Base-by-base conservation (phyloP, 495 filamentous ascomycete species). In the Tuber brumale region DNA sequence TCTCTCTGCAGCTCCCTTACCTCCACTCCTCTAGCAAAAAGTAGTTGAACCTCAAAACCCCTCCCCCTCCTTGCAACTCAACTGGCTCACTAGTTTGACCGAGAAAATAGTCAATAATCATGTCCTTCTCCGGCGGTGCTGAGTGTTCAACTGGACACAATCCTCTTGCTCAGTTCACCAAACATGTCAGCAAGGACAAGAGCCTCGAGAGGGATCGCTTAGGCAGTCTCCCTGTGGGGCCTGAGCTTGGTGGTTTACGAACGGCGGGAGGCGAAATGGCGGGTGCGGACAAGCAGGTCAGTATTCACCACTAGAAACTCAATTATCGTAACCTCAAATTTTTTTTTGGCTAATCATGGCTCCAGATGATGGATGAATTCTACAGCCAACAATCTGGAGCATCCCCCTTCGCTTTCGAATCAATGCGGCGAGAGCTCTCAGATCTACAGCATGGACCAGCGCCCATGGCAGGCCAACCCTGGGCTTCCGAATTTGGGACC, bases 71-170 rank as follows among this genome's bases (percentile, higher is more conserved):
- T 37, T 31, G 69, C 48, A 73, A 43, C 39, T 9, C 69, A n/a
- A 41, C 10, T 19, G n/a, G 23, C 37, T 27, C 39, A 37, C 31
- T 44, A 7, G 72, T 39, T 66, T 78, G 44, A 39, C 43, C 27
- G 27, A 27, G 21, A 74, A 41, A 51, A 37, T 37, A 72, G 39
- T 35, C 37, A 57, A 31, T 14, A 75, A 42, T 19, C 78, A 97
- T 97, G 95, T 96, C 94, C 37, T 97, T 99, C 84, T 88, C 97
- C 78, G 93, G 92, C 85, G 95, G 95, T 80, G 92, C 94, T 79
- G 95, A 98, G 85, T 99, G 95, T 87, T 98, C 95, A 70, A 97
- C 95, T 66, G 94, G 92, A 73, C 93, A 91, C 81, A 99, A 98
- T 85, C 96, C 96, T 74, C 91, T 99, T 75, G 93, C 92, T 81